Percentiles rank a stretch among this genome's conserved stretches.
phyloP scores from a whole-genome alignment of 176 grass and related monocot genomes.

The Phoenix dactylifera region DNA sequence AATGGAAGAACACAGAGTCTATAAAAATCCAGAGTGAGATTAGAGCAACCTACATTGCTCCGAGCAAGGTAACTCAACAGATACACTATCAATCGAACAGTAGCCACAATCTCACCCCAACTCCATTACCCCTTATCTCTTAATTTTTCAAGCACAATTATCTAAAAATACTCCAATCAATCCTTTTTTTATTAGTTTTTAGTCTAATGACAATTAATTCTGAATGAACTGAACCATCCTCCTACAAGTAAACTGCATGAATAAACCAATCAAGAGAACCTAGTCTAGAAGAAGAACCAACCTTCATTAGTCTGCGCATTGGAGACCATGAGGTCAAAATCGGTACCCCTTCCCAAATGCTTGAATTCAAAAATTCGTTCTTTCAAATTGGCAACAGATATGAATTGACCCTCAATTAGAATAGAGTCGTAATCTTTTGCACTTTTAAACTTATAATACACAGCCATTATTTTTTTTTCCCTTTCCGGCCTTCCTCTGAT shows the following conservation, averaged over 20 bases:
- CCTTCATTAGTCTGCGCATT: slow-evolving; percentile 97
- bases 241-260: background rate
- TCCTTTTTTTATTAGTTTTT: too few species aligned
- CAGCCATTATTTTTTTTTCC: slow-evolving; percentile 54
- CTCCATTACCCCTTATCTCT: too few species aligned
- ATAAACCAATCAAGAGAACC: slow-evolving; percentile 9
- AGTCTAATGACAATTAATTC: background rate
- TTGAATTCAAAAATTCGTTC: slow-evolving; percentile 96
- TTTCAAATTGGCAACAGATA: slow-evolving; percentile 91
- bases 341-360: slow-evolving; percentile 90
- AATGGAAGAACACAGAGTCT: slow-evolving; percentile 33
- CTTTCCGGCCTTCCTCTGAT: slow-evolving; percentile 31
- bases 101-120: too few species aligned
- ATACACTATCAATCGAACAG: too few species aligned
- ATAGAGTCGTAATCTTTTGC: slow-evolving; percentile 93
- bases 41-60: slow-evolving; percentile 12
- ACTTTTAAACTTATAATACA: slow-evolving; percentile 99
- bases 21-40: slow-evolving; percentile 25
- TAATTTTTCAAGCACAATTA: too few species aligned
- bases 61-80: background rate
- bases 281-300: slow-evolving; percentile 47
- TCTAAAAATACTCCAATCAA: too few species aligned
- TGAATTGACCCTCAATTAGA: slow-evolving; percentile 91
- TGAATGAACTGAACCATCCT: background rate
- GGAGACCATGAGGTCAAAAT: slow-evolving; percentile 94